Base-by-base conservation (phyloP, 805 yeast genomes). In the Yamadazyma laniorum region DNA sequence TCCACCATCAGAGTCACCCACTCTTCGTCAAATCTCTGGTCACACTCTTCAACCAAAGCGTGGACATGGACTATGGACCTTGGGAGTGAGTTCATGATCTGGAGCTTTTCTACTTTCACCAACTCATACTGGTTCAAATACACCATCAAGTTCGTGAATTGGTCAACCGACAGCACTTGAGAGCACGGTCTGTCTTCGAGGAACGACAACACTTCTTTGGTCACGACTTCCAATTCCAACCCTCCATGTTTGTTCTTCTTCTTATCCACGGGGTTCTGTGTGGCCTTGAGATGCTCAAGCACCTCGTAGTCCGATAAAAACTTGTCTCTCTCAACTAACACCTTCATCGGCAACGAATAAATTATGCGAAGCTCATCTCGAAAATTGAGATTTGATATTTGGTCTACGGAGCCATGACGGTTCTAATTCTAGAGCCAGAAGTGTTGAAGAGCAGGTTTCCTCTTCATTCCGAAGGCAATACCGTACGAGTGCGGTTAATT, bases 21-120 rank as follows among this genome's bases (percentile, higher is more conserved):
- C 1, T 77, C 83, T 42, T 85, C 86, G n/a, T 66, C 63, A 51
- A 89, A 83, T 50, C 99, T 70, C 44, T 78, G 80, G 49, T 91
- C 99, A 59, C 96, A 91, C 55, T 93, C 98, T 55, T 91, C 99
- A 1, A 91, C 79, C 19, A 91, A 65, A 0, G 93, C 73, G 56
- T 80, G 88, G 35, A 91, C 67, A 25, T 78, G 82, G 9, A 90
- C 96, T 70, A 87, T 65, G 4, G 87, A 77, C 32, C 82, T 68
- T 1, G 99, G 99, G 19, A 87, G 70, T 6, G 80, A 69, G 57
- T 91, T 90, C 39, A 90, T 74, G 27, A 91, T 77, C 61, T 91
- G 96, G 28, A 91, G 65, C 48, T 81, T 79, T 54, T 91, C 99
- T 18, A 85, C 80, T 58, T 87, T 85, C 63, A 83, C 89, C 37